Conservation (phyloP, 2,329 filamentous ascomycete genomes). For the Sclerotinia subarctica region DNA sequence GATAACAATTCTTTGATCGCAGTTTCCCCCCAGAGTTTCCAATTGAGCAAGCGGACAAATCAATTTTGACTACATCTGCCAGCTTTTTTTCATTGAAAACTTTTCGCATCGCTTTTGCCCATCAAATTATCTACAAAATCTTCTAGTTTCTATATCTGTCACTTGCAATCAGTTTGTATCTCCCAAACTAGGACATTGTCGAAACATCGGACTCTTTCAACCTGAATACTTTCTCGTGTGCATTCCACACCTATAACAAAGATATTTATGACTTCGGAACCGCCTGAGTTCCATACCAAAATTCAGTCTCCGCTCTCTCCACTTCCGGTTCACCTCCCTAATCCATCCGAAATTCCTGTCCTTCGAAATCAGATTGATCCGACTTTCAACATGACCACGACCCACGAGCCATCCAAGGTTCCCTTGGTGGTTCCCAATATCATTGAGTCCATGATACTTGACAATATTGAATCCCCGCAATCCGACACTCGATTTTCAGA, state of each 20-base stretch:
- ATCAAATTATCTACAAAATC: neutral
- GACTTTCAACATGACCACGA: constrained; percentile 64
- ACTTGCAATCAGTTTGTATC: constrained; percentile 15
- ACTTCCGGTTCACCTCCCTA: constrained; percentile 64
- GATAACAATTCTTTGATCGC: constrained; percentile 3
- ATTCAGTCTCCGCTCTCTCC: constrained; percentile 68
- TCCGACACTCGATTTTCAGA: constrained; percentile 38
- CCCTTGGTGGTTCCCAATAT: constrained; percentile 16
- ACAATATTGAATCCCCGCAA: constrained; percentile 27
- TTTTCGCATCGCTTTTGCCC: neutral
- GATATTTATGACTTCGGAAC: constrained; percentile 38
- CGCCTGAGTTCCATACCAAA: constrained; percentile 60
- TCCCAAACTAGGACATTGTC: neutral
- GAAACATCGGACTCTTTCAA: neutral
- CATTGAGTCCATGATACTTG: constrained; percentile 9
- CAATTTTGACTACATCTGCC: neutral
- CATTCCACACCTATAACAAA: constrained; percentile 20
- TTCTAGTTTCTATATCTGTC: neutral
- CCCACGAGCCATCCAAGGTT: constrained; percentile 41
- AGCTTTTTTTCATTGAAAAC: neutral
- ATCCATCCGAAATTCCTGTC: constrained; percentile 66
- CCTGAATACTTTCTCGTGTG: constrained; percentile 4
- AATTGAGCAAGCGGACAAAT: neutral
- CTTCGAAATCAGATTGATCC: constrained; percentile 71
- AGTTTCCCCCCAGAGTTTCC: constrained; percentile 1